Evolutionary conservation across 192 early-diverging fungal genomes (phyloP), one percentile per base, ranked within the genome.

Genomic region (Podila epigama): DNA sequence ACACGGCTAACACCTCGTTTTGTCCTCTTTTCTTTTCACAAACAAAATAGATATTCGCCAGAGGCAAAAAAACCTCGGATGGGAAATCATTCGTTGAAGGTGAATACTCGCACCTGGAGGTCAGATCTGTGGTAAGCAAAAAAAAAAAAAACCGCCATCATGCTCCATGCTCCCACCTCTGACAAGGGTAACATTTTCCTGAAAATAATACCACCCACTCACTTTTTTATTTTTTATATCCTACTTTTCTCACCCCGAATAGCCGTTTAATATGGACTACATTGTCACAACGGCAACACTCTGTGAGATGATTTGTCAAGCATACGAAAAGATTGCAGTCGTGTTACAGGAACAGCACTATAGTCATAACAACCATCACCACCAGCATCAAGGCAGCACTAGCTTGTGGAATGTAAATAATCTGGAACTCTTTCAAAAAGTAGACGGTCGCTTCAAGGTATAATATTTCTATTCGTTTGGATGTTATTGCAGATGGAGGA

Each of bases 381-480:
- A 48, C 2, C 44, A 22, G 44, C 12, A 7, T 2, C 44, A 22
- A 48, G 9, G 12, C 44, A 48, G 1, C 20, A 18, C 5, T 48
- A 48, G 7, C 11, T 10, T 10, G 44, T 75, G 71, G 71, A 27
- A 58, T 0, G 0, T 48, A 10, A 0, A 0, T 0, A 51, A 42
- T 0, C 16, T 75, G 0, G 71, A 75, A 4, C 25, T 28, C 22
- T 75, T 75, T 53, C 58, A 62, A n/a, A 66, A 57, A 42, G 35
- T 62, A 4, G 71, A 75, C 36, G 16, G n/a, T 2, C 50, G 64
- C 6, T 67, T 75, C 60, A 75, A 75, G 71, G 71, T 75, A 60
- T 18, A 22, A 18, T 20, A 2, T 48, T 48, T 48, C 4, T 44
- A 25, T 36, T 40, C 25, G 3, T 58, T 37, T 40, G 1, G 22